Evolutionary conservation across 805 yeast genomes (phyloP).

Genomic region (Candida rishiriensis): DNA sequence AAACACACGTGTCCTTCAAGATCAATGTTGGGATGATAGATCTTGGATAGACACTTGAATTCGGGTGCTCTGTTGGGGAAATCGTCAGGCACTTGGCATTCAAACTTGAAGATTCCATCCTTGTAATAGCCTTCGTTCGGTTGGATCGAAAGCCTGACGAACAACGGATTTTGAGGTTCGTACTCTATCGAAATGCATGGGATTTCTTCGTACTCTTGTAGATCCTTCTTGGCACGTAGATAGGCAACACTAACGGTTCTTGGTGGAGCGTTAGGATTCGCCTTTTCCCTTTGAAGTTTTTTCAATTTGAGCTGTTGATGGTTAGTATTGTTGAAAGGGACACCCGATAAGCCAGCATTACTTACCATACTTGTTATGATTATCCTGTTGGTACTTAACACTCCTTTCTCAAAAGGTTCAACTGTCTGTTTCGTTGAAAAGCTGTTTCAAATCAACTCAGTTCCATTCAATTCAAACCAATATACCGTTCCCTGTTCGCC

Average conservation of each 20-base stretch:
- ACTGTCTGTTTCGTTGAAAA: too few relatives aligned
- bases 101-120: constrained; percentile 66
- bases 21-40: constrained; percentile 94
- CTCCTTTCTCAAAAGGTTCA: too few relatives aligned
- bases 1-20: constrained; percentile 86
- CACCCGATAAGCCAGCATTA: too few relatives aligned
- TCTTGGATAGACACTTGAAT: constrained; percentile 62
- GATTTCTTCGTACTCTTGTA: constrained; percentile 56
- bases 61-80: constrained; percentile 94
- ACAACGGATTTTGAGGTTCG: constrained; percentile 56
- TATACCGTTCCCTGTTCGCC: too few relatives aligned
- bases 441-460: too few relatives aligned
- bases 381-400: too few relatives aligned
- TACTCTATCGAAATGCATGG: constrained; percentile 50
- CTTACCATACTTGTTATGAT: too few relatives aligned
- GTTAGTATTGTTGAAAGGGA: too few relatives aligned
- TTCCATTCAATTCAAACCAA: too few relatives aligned
- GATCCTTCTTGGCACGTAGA: constrained; percentile 69
- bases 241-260: constrained; percentile 50
- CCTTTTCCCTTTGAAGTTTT: constrained; percentile 28
- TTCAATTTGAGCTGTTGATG: constrained; percentile 23
- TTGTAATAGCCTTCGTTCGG: constrained; percentile 74
- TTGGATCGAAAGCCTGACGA: constrained; percentile 49
- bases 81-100: constrained; percentile 59
- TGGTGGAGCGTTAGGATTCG: constrained; percentile 10